Evolutionary conservation across 2,329 filamentous ascomycete species (phyloP).

Genomic region (Delphinella strobiligena): DNA sequence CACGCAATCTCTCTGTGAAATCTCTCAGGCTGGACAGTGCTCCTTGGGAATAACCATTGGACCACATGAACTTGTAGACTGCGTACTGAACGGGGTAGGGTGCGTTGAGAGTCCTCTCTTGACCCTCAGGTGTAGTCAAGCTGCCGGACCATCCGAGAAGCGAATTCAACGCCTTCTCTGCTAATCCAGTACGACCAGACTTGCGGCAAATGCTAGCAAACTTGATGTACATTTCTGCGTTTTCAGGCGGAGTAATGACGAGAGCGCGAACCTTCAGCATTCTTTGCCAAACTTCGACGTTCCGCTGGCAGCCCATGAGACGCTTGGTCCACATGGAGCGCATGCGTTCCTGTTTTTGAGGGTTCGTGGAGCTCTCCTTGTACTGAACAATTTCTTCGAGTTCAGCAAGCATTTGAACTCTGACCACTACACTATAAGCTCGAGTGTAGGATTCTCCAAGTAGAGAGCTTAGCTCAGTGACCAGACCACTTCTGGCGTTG

Average conservation of each 20-base stretch:
- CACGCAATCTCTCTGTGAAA: slow-evolving; percentile 48
- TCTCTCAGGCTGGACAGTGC: slow-evolving; percentile 49
- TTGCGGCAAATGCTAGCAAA: slow-evolving; percentile 97
- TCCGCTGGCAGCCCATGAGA: slow-evolving; percentile 87
- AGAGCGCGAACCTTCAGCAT: slow-evolving; percentile 92
- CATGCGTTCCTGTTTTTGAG: slow-evolving; percentile 81
- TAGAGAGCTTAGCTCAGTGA: slow-evolving; percentile 88
- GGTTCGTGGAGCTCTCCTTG: slow-evolving; percentile 73
- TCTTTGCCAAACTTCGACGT: slow-evolving; percentile 95
- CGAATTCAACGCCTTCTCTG: slow-evolving; percentile 86
- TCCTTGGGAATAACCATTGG: slow-evolving; percentile 56
- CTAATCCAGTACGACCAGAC: slow-evolving; percentile 83
- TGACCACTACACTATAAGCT: slow-evolving; percentile 94
- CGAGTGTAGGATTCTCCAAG: slow-evolving; percentile 98
- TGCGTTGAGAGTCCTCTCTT: slow-evolving; percentile 36
- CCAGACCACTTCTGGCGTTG: slow-evolving; percentile 82
- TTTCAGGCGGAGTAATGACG: slow-evolving; percentile 83
- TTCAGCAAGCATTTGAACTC: slow-evolving; percentile 97
- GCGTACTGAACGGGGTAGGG: slow-evolving; percentile 83
- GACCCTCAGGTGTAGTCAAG: slow-evolving; percentile 47
- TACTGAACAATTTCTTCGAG: slow-evolving; percentile 96
- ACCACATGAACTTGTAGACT: slow-evolving; percentile 96
- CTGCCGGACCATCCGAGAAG: slow-evolving; percentile 50
- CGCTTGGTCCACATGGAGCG: slow-evolving; percentile 91
- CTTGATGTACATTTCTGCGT: slow-evolving; percentile 99